Evolutionary conservation across 306 rosid species (phyloP), one percentile per base, ranked within the genome.

Genomic region (Vigna trinervia): DNA sequence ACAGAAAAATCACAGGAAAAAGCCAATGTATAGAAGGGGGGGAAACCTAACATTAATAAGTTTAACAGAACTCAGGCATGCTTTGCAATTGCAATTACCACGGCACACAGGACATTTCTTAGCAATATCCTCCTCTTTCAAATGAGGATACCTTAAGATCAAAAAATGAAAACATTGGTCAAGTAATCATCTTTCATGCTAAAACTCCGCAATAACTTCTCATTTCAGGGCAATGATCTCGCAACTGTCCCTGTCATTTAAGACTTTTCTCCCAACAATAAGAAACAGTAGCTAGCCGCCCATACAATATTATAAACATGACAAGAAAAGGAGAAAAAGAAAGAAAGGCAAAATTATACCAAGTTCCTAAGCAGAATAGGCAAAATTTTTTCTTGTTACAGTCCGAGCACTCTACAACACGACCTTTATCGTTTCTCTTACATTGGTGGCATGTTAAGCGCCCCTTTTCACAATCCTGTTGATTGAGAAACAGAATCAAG

Each of bases 371-470:
- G 70, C 95, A 94, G 17, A 71, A 80, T 34, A 86, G 1, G 74
- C 98, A 92, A 82, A 17, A 89, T 15, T 96, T 83, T 84, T 86
- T 94, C 71, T 84, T 77, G 28, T 57, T 79, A 62, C 97, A 95
- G 0, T 0, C 0, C 0, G 5, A 58, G 74, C 97, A 90, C 73
- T 91, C 81, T 12, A 90, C 89, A 57, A 95, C 92, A 23, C 61
- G 19, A 19, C 93, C 97, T 80, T 92, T 95, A 47, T 90, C 97
- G 74, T 88, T 92, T 82, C 93, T 90, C 81, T 95, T 93, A 71
- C 98, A 92, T 74, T 95, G 97, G 85, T 92, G 98, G 82, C 97
- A 95, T 93, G 88, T 92, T 69, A 84, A 76, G 78, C 82, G 83
- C 28, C 10, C 58, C 54, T 85, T 81, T 67, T 81, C 90, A 50